These are phyloP conservation scores for Pichia sp. DNA, from an alignment of 1,139 yeast species.

Conservation along the genomic window DNA sequence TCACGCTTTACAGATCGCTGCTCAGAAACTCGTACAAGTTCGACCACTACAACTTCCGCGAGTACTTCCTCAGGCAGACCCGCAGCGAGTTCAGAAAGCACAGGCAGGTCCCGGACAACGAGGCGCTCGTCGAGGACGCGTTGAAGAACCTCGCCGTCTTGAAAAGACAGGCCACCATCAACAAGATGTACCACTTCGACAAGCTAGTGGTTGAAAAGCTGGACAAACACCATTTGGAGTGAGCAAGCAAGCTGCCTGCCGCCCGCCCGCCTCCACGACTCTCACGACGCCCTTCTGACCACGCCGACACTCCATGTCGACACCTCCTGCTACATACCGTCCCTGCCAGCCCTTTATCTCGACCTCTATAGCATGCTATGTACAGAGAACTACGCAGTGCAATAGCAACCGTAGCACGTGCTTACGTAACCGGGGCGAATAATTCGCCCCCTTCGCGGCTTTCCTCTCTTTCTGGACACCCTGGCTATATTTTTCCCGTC, in stretches of 20 bases:
- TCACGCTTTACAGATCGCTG: constrained; percentile 63
- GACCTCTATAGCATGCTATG: too few relatives aligned
- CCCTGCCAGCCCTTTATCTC: too few relatives aligned
- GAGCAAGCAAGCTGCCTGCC: neutral
- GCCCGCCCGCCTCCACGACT: neutral
- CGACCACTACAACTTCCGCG: constrained; percentile 83
- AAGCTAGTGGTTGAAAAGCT: constrained; percentile 75
- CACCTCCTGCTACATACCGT: neutral
- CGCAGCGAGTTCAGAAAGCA: constrained; percentile 60
- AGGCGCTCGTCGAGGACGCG: constrained; percentile 50
- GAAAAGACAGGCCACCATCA: constrained; percentile 75
- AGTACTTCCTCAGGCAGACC: constrained; percentile 73
- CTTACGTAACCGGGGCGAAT: neutral
- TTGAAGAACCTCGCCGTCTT: constrained; percentile 59
- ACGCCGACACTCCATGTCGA: neutral
- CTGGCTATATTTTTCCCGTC: neutral
- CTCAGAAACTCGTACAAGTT: constrained; percentile 65
- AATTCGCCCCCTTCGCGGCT: neutral
- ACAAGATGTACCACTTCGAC: constrained; percentile 84
- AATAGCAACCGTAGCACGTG: neutral
- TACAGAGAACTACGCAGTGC: neutral
- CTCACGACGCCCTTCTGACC: neutral
- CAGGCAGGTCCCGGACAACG: constrained; percentile 41
- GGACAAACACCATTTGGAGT: neutral
- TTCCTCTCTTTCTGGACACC: neutral